Base-by-base conservation (phyloP, 768 basidiomycete species). In the Rhodotorula babjevae region DNA sequence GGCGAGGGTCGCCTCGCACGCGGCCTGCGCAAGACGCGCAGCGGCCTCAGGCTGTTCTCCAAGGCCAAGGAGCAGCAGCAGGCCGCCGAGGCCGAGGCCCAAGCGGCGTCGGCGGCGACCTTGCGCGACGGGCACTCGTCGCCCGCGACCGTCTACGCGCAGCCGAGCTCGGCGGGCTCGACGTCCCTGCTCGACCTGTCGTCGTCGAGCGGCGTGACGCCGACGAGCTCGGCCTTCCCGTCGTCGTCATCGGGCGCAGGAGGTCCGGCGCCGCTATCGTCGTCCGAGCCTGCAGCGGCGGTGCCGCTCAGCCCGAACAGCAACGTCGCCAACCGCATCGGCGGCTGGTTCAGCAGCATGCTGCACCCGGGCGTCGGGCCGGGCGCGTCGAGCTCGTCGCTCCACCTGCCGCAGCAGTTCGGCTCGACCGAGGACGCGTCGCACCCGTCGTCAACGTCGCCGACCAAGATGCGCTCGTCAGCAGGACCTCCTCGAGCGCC, bases 331-430 rank as follows among this genome's bases (percentile, higher is more conserved):
- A 46, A 53, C 59, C 55, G 71, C 10, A 55, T 76, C 68, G 74
- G 74, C 31, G 74, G 74, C 2, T 76, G 74, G 74, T 76, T 76
- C 71, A 67, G 27, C 53, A 64, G 62, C n/a, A 72, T 76, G 52
- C 57, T 76, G 7, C 59, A 75, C 47, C 36, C 57, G 29, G 46
- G 44, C 14, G 42, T 40, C n/a, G 21, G 25, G 10, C 46, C 31
- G n/a, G 55, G 33, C 58, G 50, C 63, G 15, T 63, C 65, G 3
- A 2, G 36, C 25, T 69, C 67, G 27, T 65, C 73, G 4, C 29
- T 53, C 27, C 52, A 65, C 36, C 69, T 70, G 31, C 64, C 69
- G 15, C 59, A 57, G 3, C 53, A 36, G 36, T 36, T 9, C 36
- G 36, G 21, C 21, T 27, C 58, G 40, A 60, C 33, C 33, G 23